These are phyloP conservation scores for Nothophaeocryptopus gaeumannii DNA, from an alignment of 2,329 filamentous ascomycete genomes.

Conservation along the genomic window DNA sequence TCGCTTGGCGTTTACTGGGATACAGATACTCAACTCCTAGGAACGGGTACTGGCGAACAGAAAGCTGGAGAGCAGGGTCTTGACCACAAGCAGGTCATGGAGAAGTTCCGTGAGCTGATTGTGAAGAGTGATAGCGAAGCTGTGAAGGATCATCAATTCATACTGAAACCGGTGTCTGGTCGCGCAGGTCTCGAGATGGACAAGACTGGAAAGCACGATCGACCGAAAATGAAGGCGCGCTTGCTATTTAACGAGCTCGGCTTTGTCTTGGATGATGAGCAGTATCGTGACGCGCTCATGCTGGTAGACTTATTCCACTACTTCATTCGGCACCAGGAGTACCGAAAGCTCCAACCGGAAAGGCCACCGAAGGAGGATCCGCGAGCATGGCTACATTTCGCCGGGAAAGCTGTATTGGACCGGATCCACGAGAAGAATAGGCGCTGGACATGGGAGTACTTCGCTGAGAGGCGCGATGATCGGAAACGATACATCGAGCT, in stretches of 20 bases:
- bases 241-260: conserved; percentile 96
- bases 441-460: conserved; percentile 94
- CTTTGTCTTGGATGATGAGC: conserved; percentile 93
- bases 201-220: conserved; percentile 77
- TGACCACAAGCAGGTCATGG: conserved; percentile 72
- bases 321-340: conserved; percentile 95
- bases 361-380: conserved; percentile 84
- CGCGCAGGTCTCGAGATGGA: conserved; percentile 92
- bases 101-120: conserved; percentile 75
- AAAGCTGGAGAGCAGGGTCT: conserved; percentile 49
- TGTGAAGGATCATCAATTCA: conserved; percentile 74
- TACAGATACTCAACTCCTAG: conserved; percentile 81
- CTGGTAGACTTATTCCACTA: conserved; percentile 98
- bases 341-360: conserved; percentile 88
- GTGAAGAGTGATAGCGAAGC: conserved; percentile 60
- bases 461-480: conserved; percentile 87
- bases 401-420: conserved; percentile 79
- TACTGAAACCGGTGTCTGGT: conserved; percentile 91
- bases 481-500: conserved; percentile 84
- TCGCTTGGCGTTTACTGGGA: conserved; percentile 97
- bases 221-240: conserved; percentile 84
- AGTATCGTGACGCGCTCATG: conserved; percentile 97
- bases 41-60: conserved; percentile 71
- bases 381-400: conserved; percentile 87
- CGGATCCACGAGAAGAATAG: conserved; percentile 95